Evolutionary conservation across 2,329 filamentous ascomycete species (phyloP), one percentile per base, ranked within the genome.

Genomic region (Pestalotiopsis fici): DNA sequence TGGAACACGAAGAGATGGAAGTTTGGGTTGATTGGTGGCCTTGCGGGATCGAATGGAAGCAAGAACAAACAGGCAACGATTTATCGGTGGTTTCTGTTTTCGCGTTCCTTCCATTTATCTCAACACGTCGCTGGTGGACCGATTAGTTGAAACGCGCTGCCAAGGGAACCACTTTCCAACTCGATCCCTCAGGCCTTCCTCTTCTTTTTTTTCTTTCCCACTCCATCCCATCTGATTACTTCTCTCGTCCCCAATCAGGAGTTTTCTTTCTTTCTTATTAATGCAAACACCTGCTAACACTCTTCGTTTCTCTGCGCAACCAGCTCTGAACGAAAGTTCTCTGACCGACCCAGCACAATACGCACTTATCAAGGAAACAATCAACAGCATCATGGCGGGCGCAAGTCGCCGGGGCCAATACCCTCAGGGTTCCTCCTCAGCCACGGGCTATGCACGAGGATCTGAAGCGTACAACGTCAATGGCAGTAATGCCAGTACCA

Each of bases 311-410:
- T 25, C 31, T 56, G 11, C 28, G 7, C 39, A n/a, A n/a, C 6
- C 65, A 75, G 74, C 74, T 23, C 69, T 75, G 27, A 28, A 70
- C 13, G 74, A 75, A 64, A 74, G 71, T 35, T 65, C 66, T 39
- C 66, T 66, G 47, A 60, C 66, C 15, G 70, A 71, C 56, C 70
- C 69, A 25, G 65, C 71, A n/a, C 59, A 65, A n/a, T 74, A 71
- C 62, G 39, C 37, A 28, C 65, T 68, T 39, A 68, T 69, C 23
- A 67, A 67, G 39, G 68, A 61, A 27, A 64, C 37, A 27, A 69
- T 65, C 15, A 64, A 63, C 43, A 60, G 50, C 56, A 59, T 68
- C 47, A 65, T 63, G 47, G 50, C 60, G 31, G 55, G 55, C 15
- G 35, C 50, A 21, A 65, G 65, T 37, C 67, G 67, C 27, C 54